Conservation (phyloP, 352 stramenopile genomes). For the Phytophthora ramorum region DNA sequence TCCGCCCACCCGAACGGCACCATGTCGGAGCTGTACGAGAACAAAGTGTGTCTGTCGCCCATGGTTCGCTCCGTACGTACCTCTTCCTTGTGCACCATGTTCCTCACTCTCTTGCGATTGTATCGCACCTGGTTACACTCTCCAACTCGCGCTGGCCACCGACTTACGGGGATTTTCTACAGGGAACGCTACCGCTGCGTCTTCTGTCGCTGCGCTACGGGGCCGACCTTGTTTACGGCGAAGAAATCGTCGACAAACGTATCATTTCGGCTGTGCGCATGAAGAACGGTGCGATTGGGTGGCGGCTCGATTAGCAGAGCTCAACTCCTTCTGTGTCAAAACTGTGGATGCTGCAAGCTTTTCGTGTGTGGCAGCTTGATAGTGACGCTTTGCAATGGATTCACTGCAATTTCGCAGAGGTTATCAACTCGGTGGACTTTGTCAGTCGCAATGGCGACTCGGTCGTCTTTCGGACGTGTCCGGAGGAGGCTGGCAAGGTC, state of each 20-base stretch:
- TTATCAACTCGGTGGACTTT: constrained; percentile 92
- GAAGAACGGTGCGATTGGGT: constrained; percentile 65
- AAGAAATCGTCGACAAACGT: constrained; percentile 96
- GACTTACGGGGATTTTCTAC: not conserved
- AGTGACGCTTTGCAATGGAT: constrained; percentile 6
- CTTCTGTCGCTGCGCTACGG: constrained; percentile 92
- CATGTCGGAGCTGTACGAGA: constrained; percentile 75
- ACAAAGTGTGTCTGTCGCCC: constrained; percentile 87
- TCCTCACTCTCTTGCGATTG: constrained; percentile 4
- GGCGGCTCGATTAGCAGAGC: not conserved
- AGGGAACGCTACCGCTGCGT: constrained; percentile 93
- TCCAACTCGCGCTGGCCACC: constrained; percentile 16
- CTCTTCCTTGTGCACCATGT: not conserved
- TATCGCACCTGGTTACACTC: not conserved
- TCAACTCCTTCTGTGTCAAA: constrained; percentile 2
- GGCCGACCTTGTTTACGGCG: constrained; percentile 93
- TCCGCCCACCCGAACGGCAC: too few species aligned
- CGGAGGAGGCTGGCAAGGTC: constrained; percentile 80
- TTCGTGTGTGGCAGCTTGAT: not conserved
- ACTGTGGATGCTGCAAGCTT: not conserved
- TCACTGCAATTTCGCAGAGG: constrained; percentile 35
- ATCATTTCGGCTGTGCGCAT: constrained; percentile 86
- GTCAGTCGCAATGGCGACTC: constrained; percentile 84
- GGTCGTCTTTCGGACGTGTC: constrained; percentile 90
- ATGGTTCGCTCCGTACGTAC: constrained; percentile 94